phyloP scores from a whole-genome alignment of 83 land plant genomes.

The Thuja plicata region DNA sequence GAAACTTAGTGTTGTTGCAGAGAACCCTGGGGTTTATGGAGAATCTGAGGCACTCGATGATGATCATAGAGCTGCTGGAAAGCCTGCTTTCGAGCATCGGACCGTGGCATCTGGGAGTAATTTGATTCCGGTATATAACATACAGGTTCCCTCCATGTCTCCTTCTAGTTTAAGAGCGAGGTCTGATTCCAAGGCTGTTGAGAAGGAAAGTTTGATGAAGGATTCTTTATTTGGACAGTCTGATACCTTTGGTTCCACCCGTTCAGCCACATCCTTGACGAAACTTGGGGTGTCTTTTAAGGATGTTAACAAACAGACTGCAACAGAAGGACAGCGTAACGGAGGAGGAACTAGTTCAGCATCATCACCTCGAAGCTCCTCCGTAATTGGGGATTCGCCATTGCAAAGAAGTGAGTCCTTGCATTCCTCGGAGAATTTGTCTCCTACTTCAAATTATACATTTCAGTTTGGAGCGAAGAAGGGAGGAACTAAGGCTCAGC shows the following conservation, averaged over 20 bases:
- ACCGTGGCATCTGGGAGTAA: neutral
- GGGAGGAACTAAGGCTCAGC: slow-evolving; percentile 15
- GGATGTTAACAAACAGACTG: neutral
- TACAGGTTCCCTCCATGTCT: neutral
- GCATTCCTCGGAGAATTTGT: slow-evolving; percentile 9
- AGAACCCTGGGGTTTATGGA: neutral
- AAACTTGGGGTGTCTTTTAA: neutral
- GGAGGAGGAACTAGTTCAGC: neutral
- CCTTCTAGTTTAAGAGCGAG: neutral
- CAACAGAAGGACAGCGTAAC: neutral
- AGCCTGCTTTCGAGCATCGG: neutral
- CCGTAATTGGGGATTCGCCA: slow-evolving; percentile 11
- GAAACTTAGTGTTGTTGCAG: neutral
- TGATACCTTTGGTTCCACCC: neutral
- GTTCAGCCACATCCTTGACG: neutral
- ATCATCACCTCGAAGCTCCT: slow-evolving; percentile 5
- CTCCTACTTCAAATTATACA: slow-evolving; percentile 16
- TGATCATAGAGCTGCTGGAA: neutral
- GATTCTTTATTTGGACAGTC: neutral
- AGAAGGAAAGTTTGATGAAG: neutral
- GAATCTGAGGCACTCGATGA: neutral
- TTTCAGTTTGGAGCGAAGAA: slow-evolving; percentile 37
- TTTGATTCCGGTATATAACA: neutral
- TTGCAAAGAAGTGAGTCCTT: slow-evolving; percentile 10
- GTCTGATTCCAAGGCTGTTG: neutral